Percentiles rank a stretch among this genome's conserved stretches.
Conservation (phyloP, 2,329 filamentous ascomycete genomes). For the Curvularia sp. region DNA sequence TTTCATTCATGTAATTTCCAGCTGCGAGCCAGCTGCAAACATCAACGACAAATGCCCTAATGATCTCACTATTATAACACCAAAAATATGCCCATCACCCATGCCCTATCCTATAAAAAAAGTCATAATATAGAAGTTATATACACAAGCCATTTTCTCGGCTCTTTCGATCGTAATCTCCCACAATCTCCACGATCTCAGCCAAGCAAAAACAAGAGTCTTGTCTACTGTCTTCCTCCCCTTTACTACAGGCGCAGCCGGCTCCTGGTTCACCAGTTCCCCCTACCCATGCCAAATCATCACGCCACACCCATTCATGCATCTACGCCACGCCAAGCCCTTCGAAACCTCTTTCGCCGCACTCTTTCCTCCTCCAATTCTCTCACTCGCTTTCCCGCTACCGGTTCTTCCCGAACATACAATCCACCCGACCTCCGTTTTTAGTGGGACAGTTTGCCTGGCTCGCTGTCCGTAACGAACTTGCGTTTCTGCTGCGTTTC, state of each 20-base stretch:
- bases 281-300: background rate
- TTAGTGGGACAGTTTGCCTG: too few relatives aligned
- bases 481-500: background rate
- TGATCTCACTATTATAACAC: background rate
- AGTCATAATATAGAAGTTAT: background rate
- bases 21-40: background rate
- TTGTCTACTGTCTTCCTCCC: background rate
- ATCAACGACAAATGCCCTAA: background rate
- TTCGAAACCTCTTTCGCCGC: background rate
- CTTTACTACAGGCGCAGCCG: background rate
- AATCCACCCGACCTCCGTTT: too few relatives aligned
- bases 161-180: background rate
- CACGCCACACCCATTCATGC: background rate
- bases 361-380: background rate
- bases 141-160: background rate
- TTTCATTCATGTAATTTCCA: background rate
- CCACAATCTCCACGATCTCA: background rate
- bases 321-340: background rate
- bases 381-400: background rate
- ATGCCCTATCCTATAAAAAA: background rate
- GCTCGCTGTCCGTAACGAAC: background rate
- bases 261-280: background rate
- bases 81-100: too few relatives aligned
- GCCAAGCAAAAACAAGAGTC: background rate
- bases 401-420: background rate